phyloP scores from a whole-genome alignment of 495 filamentous ascomycete genomes.

The Darksidea phi region DNA sequence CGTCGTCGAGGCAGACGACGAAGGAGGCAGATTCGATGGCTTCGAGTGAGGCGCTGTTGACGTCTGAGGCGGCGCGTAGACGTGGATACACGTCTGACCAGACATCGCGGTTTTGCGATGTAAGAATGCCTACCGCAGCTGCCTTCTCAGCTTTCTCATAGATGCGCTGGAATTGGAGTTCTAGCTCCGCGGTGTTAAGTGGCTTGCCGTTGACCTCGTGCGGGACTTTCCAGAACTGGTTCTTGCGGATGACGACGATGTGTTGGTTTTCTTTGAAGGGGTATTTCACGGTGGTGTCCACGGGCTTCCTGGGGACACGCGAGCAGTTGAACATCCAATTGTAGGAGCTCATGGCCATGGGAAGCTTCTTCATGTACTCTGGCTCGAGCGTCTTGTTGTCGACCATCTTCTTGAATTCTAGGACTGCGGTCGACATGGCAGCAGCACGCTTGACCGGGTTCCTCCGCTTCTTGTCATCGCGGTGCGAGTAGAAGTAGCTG shows the following conservation, averaged over 20 bases:
- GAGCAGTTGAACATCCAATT: conserved; percentile 98
- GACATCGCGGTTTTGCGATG: conserved; percentile 85
- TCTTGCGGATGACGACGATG: conserved; percentile 87
- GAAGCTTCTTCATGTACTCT: conserved; percentile 94
- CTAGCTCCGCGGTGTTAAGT: conserved; percentile 82
- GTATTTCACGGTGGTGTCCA: conserved; percentile 84
- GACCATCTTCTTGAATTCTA: conserved; percentile 93
- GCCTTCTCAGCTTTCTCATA: conserved; percentile 71
- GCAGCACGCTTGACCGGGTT: conserved; percentile 91
- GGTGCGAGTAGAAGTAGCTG: conserved; percentile 98
- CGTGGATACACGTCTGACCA: conserved; percentile 81
- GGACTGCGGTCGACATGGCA: conserved; percentile 75
- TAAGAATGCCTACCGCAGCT: conserved; percentile 80
- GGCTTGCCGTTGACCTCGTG: conserved; percentile 74
- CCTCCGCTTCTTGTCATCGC: conserved; percentile 83
- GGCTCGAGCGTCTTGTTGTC: conserved; percentile 83
- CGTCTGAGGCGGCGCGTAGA: conserved; percentile 69
- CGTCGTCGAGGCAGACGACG: conserved; percentile 90
- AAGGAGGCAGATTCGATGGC: conserved; percentile 90
- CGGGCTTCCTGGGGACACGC: conserved; percentile 78
- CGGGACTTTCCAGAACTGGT: conserved; percentile 89
- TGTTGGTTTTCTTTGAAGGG: conserved; percentile 71
- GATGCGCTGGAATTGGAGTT: conserved; percentile 81
- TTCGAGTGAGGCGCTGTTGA: conserved; percentile 73
- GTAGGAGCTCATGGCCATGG: conserved; percentile 96